Evolutionary conservation across 805 yeast genomes (phyloP).

Genomic region (Teunomyces stri): DNA sequence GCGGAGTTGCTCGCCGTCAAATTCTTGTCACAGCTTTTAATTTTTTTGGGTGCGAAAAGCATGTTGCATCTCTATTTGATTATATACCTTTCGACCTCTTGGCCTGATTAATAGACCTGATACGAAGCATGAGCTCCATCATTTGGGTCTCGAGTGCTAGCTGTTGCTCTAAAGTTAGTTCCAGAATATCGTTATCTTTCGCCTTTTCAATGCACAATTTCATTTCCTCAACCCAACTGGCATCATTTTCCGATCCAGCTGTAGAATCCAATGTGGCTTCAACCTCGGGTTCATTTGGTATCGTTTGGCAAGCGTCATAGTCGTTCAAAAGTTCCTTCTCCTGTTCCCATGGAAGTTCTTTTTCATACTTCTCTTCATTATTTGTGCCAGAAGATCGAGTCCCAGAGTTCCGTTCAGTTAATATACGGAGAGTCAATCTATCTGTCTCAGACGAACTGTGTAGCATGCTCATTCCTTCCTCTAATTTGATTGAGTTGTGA

Average conservation of each 20-base stretch:
- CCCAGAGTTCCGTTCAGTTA: background rate
- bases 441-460: background rate
- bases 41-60: background rate
- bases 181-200: conserved; percentile 14
- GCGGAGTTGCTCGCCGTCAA: background rate
- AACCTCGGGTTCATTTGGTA: background rate
- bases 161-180: conserved; percentile 15
- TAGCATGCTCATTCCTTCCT: background rate
- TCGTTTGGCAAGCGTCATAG: background rate
- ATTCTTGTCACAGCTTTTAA: background rate
- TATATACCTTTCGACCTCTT: background rate
- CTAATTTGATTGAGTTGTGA: background rate
- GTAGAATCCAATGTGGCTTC: background rate
- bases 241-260: background rate
- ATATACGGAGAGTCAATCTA: background rate
- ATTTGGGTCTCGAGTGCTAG: conserved; percentile 32
- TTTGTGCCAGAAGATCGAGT: background rate
- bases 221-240: background rate
- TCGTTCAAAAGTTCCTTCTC: background rate
- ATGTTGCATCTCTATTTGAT: background rate
- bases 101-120: conserved; percentile 16
- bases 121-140: conserved; percentile 32
- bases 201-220: background rate
- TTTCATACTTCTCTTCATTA: background rate
- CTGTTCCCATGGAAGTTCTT: background rate